phyloP scores from a whole-genome alignment of 371 early-diverging fungal genomes.

The Mortierella sp. region DNA sequence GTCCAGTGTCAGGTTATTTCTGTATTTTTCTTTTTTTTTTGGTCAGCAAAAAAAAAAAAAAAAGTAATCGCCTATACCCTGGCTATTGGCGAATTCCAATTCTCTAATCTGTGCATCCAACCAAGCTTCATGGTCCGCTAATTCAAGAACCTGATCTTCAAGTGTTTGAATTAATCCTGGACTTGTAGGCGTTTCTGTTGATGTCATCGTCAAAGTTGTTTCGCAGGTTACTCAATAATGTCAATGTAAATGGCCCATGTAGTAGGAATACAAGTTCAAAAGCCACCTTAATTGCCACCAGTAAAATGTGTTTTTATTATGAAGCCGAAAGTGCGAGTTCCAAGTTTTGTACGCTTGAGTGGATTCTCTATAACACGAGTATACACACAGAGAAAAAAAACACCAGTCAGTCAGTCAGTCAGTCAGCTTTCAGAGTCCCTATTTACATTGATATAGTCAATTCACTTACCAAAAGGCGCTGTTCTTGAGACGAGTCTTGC shows the following conservation, averaged over 20 bases:
- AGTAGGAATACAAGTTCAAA: neutral
- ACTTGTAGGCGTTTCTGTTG: neutral
- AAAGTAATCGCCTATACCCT: conserved; percentile 8
- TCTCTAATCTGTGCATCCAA: conserved; percentile 51
- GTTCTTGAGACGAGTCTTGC: conserved; percentile 38
- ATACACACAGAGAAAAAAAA: neutral
- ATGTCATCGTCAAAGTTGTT: conserved; percentile 1
- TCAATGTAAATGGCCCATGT: neutral
- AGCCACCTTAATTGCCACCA: neutral
- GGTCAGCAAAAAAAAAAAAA: no score
- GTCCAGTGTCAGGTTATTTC: neutral
- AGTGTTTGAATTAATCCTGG: conserved; percentile 28
- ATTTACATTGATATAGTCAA: neutral
- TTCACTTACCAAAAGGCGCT: conserved; percentile 38
- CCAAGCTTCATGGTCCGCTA: conserved; percentile 52
- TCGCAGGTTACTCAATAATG: neutral
- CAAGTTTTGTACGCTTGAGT: conserved; percentile 45
- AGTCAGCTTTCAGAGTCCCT: neutral
- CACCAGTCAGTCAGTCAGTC: neutral
- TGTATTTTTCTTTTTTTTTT: no score
- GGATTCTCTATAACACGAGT: conserved; percentile 26
- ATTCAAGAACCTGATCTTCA: conserved; percentile 36
- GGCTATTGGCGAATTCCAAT: conserved; percentile 29
- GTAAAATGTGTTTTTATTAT: neutral
- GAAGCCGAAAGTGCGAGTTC: conserved; percentile 27